Conservation (phyloP, 768 basidiomycete species). For the Psilocybe sp. region DNA sequence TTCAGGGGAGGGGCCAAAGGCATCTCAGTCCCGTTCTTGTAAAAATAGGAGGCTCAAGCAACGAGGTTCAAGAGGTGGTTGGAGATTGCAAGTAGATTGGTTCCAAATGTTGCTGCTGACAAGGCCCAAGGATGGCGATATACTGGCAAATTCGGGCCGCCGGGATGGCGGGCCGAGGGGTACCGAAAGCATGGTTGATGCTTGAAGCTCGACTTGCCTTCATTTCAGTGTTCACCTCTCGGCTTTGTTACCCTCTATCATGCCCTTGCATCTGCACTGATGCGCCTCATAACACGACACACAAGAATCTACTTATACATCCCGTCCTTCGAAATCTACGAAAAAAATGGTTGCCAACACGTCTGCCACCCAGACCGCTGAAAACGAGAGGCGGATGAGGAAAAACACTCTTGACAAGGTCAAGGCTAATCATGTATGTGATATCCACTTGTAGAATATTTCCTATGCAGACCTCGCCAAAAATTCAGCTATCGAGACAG, state of each 20-base stretch:
- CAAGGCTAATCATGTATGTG: conserved; percentile 54
- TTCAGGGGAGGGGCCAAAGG: conserved; percentile 81
- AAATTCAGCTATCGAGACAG: conserved; percentile 61
- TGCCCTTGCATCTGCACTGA: background rate
- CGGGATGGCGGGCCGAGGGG: background rate
- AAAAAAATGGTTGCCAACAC: conserved; percentile 31
- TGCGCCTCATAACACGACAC: background rate
- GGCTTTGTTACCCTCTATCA: background rate
- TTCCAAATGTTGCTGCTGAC: background rate
- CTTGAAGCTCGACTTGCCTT: too few relatives aligned
- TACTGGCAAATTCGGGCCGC: background rate
- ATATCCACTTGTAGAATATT: background rate
- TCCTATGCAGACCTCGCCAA: background rate
- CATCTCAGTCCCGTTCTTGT: conserved; percentile 36
- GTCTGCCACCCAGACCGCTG: conserved; percentile 28
- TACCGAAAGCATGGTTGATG: too few relatives aligned
- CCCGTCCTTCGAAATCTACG: background rate
- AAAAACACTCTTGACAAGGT: conserved; percentile 48
- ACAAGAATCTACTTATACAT: background rate
- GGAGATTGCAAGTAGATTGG: background rate
- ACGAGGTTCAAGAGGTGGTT: background rate
- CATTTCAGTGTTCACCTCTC: background rate
- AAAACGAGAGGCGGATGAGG: conserved; percentile 44
- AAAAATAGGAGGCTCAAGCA: too few relatives aligned
- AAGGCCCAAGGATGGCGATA: background rate